A percentile compares a stretch with the other conserved stretches of the same genome.
These are phyloP conservation scores for Termitomyces sp. DNA, from an alignment of 768 basidiomycete species.

Conservation along the genomic window DNA sequence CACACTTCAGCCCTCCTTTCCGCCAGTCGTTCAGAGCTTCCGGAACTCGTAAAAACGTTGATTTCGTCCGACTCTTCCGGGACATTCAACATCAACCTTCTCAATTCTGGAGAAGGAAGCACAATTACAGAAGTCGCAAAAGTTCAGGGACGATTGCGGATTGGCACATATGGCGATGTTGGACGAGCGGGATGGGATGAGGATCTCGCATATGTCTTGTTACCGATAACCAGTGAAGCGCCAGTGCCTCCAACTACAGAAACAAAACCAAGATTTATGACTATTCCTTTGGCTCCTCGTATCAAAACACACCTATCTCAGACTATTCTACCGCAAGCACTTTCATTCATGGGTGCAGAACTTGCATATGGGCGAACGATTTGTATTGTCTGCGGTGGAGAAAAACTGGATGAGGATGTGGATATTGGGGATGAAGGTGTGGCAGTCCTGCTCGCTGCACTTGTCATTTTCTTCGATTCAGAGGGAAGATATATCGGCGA, in stretches of 20 bases:
- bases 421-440: slow-evolving; percentile 9
- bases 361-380: slow-evolving; percentile 1
- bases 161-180: slow-evolving; percentile 10
- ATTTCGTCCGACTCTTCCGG: slow-evolving; percentile 11
- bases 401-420: not conserved
- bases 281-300: slow-evolving; percentile 13
- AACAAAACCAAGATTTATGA: not conserved
- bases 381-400: slow-evolving; percentile 8
- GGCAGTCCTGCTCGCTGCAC: slow-evolving; percentile 8
- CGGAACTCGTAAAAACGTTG: slow-evolving; percentile 31
- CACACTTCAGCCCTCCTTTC: slow-evolving; percentile 5
- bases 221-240: not conserved
- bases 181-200: not conserved
- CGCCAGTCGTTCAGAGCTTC: slow-evolving; percentile 42
- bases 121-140: slow-evolving; percentile 4
- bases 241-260: not conserved
- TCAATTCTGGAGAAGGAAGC: slow-evolving; percentile 27
- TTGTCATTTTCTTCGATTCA: slow-evolving; percentile 7
- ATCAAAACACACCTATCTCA: slow-evolving; percentile 7
- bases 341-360: slow-evolving; percentile 8
- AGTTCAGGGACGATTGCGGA: slow-evolving; percentile 6
- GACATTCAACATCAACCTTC: slow-evolving; percentile 9
- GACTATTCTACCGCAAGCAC: slow-evolving; percentile 4
- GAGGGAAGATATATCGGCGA: not conserved
- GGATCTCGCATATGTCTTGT: slow-evolving; percentile 4